These are phyloP conservation scores for Halenospora varia DNA, from an alignment of 495 filamentous ascomycete genomes.

Conservation along the genomic window DNA sequence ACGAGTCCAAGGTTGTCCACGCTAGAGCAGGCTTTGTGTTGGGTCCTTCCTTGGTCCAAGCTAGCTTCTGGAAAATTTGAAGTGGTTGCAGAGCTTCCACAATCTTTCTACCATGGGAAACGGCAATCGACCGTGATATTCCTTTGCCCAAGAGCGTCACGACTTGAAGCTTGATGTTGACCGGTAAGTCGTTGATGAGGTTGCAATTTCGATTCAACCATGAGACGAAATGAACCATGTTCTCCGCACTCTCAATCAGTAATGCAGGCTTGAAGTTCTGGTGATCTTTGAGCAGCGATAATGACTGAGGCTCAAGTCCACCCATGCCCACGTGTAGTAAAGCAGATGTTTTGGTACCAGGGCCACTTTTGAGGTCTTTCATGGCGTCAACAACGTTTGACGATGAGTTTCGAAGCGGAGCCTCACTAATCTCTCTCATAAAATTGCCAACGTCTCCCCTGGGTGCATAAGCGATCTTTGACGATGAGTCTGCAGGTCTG, in stretches of 20 bases:
- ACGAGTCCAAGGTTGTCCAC: slow-evolving; percentile 8
- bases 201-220: slow-evolving; percentile 8
- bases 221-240: not conserved
- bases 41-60: slow-evolving; percentile 4
- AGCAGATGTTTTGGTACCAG: slow-evolving; percentile 4
- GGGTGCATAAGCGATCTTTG: slow-evolving; percentile 7
- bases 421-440: slow-evolving; percentile 7
- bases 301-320: not conserved
- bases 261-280: not conserved
- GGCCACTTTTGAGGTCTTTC: no score
- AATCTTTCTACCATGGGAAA: no score
- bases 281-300: slow-evolving; percentile 1
- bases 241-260: slow-evolving; percentile 5
- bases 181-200: not conserved
- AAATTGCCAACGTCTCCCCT: slow-evolving; percentile 6
- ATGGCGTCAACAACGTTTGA: no score
- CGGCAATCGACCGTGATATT: no score
- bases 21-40: slow-evolving; percentile 1
- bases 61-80: slow-evolving; percentile 17
- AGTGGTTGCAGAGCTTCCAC: no score
- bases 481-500: slow-evolving; percentile 3
- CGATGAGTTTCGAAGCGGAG: no score
- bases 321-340: no score
- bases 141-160: slow-evolving; percentile 1
- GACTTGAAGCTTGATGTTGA: slow-evolving; percentile 6